Percentiles rank a stretch among this genome's conserved stretches.
Conservation (phyloP, 2,329 filamentous ascomycete species). For the Penicillium sp. region DNA sequence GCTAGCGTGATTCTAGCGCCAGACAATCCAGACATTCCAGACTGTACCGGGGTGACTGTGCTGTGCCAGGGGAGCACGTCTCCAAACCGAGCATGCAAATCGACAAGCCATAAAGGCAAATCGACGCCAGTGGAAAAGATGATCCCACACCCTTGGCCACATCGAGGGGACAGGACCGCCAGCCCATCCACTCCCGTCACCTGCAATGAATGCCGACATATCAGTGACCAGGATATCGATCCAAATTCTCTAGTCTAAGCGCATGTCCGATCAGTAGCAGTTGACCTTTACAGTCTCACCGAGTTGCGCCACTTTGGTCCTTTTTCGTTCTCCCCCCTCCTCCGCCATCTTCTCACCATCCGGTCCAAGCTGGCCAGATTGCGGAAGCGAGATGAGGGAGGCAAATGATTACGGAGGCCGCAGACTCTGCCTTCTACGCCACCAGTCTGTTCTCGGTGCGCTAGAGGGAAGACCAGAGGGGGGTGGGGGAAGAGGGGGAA, state of each 20-base stretch:
- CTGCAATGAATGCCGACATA: slow-evolving; percentile 9
- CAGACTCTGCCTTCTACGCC: slow-evolving; percentile 8
- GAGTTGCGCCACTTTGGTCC: too few species aligned
- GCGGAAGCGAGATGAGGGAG: slow-evolving; percentile 4
- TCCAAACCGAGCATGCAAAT: neutral
- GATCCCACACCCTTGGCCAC: neutral
- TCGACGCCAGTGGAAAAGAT: too few species aligned
- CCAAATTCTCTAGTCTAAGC: neutral
- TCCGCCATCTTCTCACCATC: neutral
- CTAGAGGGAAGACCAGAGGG: neutral
- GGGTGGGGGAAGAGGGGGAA: too few species aligned
- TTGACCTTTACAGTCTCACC: slow-evolving; percentile 2
- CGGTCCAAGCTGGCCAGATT: slow-evolving; percentile 11
- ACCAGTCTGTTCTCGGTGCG: slow-evolving; percentile 7
- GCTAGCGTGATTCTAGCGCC: slow-evolving; percentile 3
- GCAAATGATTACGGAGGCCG: slow-evolving; percentile 10
- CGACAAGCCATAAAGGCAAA: neutral
- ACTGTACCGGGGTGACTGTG: too few species aligned
- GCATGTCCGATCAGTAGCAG: neutral
- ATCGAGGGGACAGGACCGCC: neutral
- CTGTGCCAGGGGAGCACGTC: too few species aligned
- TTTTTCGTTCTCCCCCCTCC: too few species aligned
- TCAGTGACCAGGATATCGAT: slow-evolving; percentile 1
- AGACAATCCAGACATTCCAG: too few species aligned
- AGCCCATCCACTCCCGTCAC: slow-evolving; percentile 3